Evolutionary conservation across 169 alveolate species (phyloP).

Genomic region (Perkinsus chesapeaki): DNA sequence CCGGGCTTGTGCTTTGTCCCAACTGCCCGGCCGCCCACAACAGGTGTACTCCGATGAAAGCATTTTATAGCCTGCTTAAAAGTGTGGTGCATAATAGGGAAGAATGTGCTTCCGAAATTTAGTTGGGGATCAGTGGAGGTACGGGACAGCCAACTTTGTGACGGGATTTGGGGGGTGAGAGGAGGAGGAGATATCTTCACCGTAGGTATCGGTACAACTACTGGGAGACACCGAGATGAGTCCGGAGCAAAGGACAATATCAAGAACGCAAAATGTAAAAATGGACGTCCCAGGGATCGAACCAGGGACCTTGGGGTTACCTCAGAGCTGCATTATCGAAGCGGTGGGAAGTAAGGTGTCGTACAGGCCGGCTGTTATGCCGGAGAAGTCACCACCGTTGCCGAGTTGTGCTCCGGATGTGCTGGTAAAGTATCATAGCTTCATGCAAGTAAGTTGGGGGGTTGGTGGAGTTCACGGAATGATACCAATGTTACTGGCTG

Average conservation of each 20-base stretch:
- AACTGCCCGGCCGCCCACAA: too few species aligned
- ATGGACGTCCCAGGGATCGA: neutral
- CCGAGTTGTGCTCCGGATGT: neutral
- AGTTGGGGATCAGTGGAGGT: too few species aligned
- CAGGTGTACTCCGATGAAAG: too few species aligned
- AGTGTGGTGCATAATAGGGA: too few species aligned
- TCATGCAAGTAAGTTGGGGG: neutral
- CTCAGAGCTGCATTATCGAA: neutral
- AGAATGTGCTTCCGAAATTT: too few species aligned
- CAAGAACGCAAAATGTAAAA: neutral
- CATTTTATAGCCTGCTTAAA: too few species aligned
- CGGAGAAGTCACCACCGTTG: neutral
- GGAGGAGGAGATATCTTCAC: neutral
- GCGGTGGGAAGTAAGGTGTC: neutral
- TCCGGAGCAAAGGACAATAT: neutral
- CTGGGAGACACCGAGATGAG: neutral
- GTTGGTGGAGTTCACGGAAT: neutral
- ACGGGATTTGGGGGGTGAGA: too few species aligned
- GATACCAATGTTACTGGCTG: too few species aligned
- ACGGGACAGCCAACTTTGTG: too few species aligned
- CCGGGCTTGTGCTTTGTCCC: too few species aligned
- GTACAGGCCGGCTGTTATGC: neutral
- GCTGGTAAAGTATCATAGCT: neutral
- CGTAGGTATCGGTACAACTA: neutral
- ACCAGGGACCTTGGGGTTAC: neutral